Evolutionary conservation across 495 filamentous ascomycete genomes (phyloP), one percentile per base, ranked within the genome.

Genomic region (Tetracladium setigerum): DNA sequence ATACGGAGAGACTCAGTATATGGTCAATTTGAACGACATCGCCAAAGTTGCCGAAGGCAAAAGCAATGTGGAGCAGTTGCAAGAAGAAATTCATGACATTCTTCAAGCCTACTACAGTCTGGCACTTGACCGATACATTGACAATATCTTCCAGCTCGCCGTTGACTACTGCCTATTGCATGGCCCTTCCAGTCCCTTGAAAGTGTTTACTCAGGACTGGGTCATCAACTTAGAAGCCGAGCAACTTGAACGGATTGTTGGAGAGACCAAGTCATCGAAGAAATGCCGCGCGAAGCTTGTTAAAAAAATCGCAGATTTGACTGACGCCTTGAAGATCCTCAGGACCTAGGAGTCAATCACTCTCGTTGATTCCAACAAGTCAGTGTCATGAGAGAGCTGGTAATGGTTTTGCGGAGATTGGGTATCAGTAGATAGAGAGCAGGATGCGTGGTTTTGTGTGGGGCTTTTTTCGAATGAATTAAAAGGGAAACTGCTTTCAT

Each of bases 181-280:
- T n/a, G 56, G 57, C 0, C 24, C 52, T 2, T 32, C 57, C 11
- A 60, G 62, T 39, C 66, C 66, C 0, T 44, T 71, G 6, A 40
- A 50, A 34, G 17, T 67, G 0, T 51, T 67, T 12, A 60, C 36
- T 4, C 50, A 57, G 7, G 53, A 55, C 35, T 54, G 51, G 14
- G 54, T 70, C 27, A 47, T 55, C 22, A 46, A 34, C 4, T 40
- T 72, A 46, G 52, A 39, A 14, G 41, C 47, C 15, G 50, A 51
- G n/a, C 47, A 67, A 51, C 52, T 72, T 10, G 61, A 63, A 27
- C 43, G n/a, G n/a, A 63, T 72, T 30, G 68, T 63, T 3, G 66
- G 59, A 0, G 67, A 72, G 50, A 56, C 59, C 33, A 14, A 37
- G 8, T 41, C 19, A 9, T 46, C 56, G 3, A 60, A 47, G 37